Conservation (phyloP, 345 rosid species). For the Gossypium ekmanianum region DNA sequence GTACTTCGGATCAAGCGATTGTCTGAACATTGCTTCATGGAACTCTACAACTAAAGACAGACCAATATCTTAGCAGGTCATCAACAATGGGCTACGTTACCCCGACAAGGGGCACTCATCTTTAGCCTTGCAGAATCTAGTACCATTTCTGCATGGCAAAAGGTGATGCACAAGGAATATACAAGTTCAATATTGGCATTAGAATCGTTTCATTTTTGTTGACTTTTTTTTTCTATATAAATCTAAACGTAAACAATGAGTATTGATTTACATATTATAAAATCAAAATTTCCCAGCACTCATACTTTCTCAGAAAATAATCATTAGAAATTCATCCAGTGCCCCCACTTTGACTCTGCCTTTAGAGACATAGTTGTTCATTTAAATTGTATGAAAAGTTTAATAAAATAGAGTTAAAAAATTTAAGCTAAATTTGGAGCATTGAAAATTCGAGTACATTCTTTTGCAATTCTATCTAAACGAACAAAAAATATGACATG, state of each 20-base stretch:
- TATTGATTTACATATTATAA: neutral
- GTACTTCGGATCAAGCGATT: neutral
- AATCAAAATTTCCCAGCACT: neutral
- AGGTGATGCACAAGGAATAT: neutral
- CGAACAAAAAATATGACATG: neutral
- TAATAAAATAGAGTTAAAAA: too few species aligned
- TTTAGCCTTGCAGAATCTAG: neutral
- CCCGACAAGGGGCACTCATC: neutral
- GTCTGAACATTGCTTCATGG: neutral
- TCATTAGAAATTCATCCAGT: neutral
- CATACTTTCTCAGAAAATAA: neutral
- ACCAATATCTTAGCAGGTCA: neutral
- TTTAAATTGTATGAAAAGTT: neutral
- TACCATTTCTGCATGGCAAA: neutral
- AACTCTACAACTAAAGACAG: neutral
- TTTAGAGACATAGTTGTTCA: neutral
- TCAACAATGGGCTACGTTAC: neutral
- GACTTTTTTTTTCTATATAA: neutral
- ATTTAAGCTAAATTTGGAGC: neutral
- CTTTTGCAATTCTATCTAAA: neutral
- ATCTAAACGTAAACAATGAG: neutral
- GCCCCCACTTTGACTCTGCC: slow-evolving; percentile 1
- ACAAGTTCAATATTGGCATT: neutral
- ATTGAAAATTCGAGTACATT: neutral
- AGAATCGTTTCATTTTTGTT: neutral